These are phyloP conservation scores for Eucalyptus victrix DNA, from an alignment of 345 rosid species.

Conservation along the genomic window DNA sequence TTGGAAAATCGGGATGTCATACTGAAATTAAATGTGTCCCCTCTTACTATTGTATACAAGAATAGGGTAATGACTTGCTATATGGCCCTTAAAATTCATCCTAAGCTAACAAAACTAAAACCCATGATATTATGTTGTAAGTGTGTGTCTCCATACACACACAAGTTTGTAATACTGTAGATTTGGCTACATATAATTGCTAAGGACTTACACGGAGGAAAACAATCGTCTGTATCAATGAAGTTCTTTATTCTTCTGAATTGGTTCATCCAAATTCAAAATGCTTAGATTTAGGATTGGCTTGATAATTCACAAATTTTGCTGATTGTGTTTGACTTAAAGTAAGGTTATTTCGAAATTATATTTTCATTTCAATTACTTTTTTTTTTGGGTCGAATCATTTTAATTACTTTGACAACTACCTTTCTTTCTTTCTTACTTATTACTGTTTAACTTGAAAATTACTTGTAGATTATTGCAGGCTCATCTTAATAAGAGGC, in stretches of 20 bases:
- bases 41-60: neutral
- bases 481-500: neutral
- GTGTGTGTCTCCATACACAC: too few relatives aligned
- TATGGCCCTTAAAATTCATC: neutral
- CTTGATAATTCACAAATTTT: neutral
- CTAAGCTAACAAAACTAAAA: neutral
- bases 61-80: neutral
- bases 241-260: neutral
- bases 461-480: neutral
- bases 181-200: too few relatives aligned
- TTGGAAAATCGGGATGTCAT: too few relatives aligned
- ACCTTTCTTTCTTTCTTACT: neutral
- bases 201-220: neutral
- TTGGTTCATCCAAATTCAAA: neutral
- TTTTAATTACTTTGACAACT: too few relatives aligned
- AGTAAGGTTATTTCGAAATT: too few relatives aligned
- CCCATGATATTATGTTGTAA: neutral
- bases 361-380: too few relatives aligned
- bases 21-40: neutral
- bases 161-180: neutral
- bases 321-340: neutral
- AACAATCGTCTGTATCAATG: too few relatives aligned
- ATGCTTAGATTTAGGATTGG: neutral
- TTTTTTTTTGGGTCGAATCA: too few relatives aligned
- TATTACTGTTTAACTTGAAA: neutral